Base-by-base conservation (phyloP, 371 early-diverging fungal species). In the Mucor piriformis region DNA sequence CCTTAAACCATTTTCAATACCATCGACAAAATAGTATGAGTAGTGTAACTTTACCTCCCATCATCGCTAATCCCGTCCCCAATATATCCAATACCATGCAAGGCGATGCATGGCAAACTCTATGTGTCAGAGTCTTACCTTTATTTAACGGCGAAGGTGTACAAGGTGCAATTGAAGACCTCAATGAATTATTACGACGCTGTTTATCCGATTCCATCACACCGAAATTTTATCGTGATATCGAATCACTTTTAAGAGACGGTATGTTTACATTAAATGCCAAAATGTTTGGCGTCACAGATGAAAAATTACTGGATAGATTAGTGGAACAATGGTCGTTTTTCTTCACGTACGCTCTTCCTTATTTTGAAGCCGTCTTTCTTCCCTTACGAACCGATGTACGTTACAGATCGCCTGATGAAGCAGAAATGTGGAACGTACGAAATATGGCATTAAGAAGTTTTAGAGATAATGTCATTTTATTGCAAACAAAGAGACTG, bases 81-180 rank as follows among this genome's bases (percentile, higher is more conserved):
- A 29, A 24, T 3, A 29, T 29, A 29, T 8, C 29, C 8, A 44
- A 23, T 50, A 46, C 58, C 3, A 35, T 55, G n/a, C 70, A 66
- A 46, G 84, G 85, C 16, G 87, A 89, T 57, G 84, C 82, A 3
- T 95, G 93, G 95, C 88, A 87, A 47, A 74, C 81, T 0, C 52
- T 95, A 7, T 87, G 90, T 37, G 81, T 83, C 11, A 82, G 86
- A 8, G 89, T 93, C 3, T 59, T 95, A 54, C 93, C 95, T 0
- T 63, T 95, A 27, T 95, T 93, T 63, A 93, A 92, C 50, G 95
- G 95, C 8, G 92, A 93, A 70, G 89, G 93, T 0, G 68, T 93
- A 48, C 82, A 88, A 42, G 91, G 92, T 0, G 70, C 82, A 3
- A 90, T 95, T 46, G 95, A 95, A 68, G 92, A 93, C 53, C 60